Evolutionary conservation across 306 rosid genomes (phyloP).

Genomic region (Cucumis hystrix): DNA sequence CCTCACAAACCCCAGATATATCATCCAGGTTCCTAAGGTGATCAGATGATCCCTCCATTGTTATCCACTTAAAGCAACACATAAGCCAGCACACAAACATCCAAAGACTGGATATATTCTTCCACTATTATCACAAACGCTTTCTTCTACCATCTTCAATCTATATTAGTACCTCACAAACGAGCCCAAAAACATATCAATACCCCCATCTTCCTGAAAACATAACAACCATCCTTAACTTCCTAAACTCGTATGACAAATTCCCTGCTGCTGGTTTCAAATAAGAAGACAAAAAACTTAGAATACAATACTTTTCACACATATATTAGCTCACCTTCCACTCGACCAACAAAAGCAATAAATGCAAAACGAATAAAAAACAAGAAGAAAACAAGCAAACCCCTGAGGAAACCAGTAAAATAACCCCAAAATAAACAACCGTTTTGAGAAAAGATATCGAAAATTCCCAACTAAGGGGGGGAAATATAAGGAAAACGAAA

Average conservation of each 20-base stretch:
- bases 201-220: conserved; percentile 8
- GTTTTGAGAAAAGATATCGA: background rate
- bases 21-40: conserved; percentile 34
- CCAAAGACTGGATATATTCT: conserved; percentile 25
- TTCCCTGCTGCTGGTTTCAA: conserved; percentile 28
- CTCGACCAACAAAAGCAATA: background rate
- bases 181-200: background rate
- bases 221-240: conserved; percentile 6
- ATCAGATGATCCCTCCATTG: conserved; percentile 73
- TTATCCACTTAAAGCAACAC: conserved; percentile 47
- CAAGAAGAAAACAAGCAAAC: background rate
- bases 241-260: conserved; percentile 8
- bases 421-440: background rate
- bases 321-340: background rate
- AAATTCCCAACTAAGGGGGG: conserved; percentile 6
- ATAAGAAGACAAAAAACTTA: conserved; percentile 6
- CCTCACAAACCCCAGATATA: conserved; percentile 51
- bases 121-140: conserved; percentile 24
- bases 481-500: conserved; percentile 5
- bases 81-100: conserved; percentile 30
- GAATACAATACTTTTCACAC: background rate
- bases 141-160: conserved; percentile 28
- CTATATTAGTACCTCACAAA: conserved; percentile 30
- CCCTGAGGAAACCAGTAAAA: conserved; percentile 16
- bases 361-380: background rate